Evolutionary conservation across 2,329 filamentous ascomycete species (phyloP), one percentile per base, ranked within the genome.

Genomic region (Ascochyta clinopodiicola): DNA sequence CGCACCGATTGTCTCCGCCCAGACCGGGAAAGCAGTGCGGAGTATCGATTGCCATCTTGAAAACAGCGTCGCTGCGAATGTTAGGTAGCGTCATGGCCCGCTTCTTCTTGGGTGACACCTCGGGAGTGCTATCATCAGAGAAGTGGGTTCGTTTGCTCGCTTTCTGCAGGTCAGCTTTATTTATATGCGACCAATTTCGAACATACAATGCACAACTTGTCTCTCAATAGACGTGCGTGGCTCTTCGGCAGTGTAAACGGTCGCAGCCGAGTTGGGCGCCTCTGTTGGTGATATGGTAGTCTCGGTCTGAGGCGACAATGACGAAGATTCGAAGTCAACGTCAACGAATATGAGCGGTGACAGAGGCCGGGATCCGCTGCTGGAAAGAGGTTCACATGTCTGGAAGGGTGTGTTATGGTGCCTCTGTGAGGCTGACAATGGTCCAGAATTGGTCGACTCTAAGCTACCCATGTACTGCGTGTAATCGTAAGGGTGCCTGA

Each of bases 301-400:
- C 17, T 52, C 47, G 3, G 27, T 29, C 10, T 12, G 35, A 4
- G 60, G 40, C 3, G 59, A 58, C 0, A 58, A 61, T 4, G 63
- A 64, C 9, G 54, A 34, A 31, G 57, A 51, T 2, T 61, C 54
- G 2, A 60, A 64, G 29, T 63, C 32, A 3, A 60, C 46, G 34
- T 65, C 61, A n/a, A 54, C 59, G 44, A 66, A 66, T 9, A 64
- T 53, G 13, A 61, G 45, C 7, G 63, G 57, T n/a, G 63, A 63
- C 4, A 57, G 15, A 5, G 52, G 21, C 22, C 13, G 43, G 6
- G 24, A 9, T 12, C 9, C 9, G 21, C 25, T 43, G 24, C 8
- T n/a, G 10, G 24, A 15, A 4, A 34, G 15, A 13, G 39, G 6
- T 35, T 50, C 13, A n/a, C 47, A 36, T 2, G 43, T n/a, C 2